Conservation (phyloP, 306 rosid genomes). For the Sesbania bispinosa region DNA sequence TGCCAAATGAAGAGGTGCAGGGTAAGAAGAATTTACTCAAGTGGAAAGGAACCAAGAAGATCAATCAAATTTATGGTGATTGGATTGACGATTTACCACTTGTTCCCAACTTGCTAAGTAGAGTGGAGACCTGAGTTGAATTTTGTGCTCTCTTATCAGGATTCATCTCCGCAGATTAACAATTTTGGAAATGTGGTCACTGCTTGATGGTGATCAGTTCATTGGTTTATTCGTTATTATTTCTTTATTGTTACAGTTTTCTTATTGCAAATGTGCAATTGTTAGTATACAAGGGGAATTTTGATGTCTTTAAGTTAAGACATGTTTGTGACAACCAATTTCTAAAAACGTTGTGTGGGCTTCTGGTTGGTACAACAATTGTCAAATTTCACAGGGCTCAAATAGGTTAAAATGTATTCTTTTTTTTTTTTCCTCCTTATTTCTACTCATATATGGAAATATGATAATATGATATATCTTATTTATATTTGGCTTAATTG, state of each 20-base stretch:
- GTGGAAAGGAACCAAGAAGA: constrained; percentile 78
- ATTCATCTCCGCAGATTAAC: not conserved
- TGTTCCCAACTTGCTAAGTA: constrained; percentile 35
- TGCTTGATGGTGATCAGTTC: constrained; percentile 35
- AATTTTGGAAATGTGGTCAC: constrained; percentile 32
- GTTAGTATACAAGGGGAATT: constrained; percentile 1
- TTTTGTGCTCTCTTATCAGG: constrained; percentile 18
- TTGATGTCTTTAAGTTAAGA: not conserved
- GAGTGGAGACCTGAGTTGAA: constrained; percentile 44
- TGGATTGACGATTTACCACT: constrained; percentile 89
- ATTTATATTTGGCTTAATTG: not conserved
- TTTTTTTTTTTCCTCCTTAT: too few relatives aligned
- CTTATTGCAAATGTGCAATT: constrained; percentile 1
- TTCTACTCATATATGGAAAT: constrained; percentile 12
- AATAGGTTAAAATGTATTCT: constrained; percentile 6
- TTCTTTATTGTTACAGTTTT: constrained; percentile 11
- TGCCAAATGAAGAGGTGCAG: constrained; percentile 44
- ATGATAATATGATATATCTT: not conserved
- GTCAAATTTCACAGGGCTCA: constrained; percentile 20
- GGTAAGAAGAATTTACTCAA: constrained; percentile 45
- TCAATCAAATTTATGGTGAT: constrained; percentile 78
- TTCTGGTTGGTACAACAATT: constrained; percentile 14
- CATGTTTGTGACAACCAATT: not conserved
- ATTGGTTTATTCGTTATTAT: constrained; percentile 29
- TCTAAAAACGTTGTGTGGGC: not conserved